A percentile compares a stretch with the other conserved stretches of the same genome.
Conservation (phyloP, 306 rosid species). For the Cicer cuneatum region DNA sequence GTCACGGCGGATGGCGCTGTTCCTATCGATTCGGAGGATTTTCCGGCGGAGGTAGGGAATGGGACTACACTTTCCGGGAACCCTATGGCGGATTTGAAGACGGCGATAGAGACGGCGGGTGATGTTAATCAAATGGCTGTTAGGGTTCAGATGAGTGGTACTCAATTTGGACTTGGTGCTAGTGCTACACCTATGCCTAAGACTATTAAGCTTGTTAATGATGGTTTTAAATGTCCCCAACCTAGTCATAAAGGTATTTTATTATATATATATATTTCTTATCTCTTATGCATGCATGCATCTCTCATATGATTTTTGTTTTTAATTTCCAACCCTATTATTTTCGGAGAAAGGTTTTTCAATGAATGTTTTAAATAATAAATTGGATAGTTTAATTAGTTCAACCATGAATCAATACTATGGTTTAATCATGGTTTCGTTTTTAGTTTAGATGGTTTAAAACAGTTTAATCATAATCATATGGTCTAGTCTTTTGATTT, state of each 20-base stretch:
- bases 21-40: constrained; percentile 59
- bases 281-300: constrained; percentile 12
- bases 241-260: constrained; percentile 54
- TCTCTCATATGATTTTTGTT: no score
- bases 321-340: no score
- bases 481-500: no score
- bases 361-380: no score
- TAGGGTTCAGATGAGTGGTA: constrained; percentile 54
- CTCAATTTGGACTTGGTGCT: constrained; percentile 64
- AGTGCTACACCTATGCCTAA: constrained; percentile 72
- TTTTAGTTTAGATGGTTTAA: no score
- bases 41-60: constrained; percentile 69
- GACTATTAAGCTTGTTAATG: constrained; percentile 66
- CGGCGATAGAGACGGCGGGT: constrained; percentile 71
- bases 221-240: constrained; percentile 79
- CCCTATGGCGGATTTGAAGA: constrained; percentile 61
- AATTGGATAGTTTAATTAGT: no score
- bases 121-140: constrained; percentile 65
- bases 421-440: no score
- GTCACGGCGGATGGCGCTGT: constrained; percentile 66
- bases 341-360: no score
- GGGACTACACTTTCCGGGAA: constrained; percentile 69
- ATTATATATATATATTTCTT: background rate
- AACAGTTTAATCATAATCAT: no score
- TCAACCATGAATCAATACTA: no score